Conservation (phyloP, 805 yeast species). For the Nakazawaea molendinolei region DNA sequence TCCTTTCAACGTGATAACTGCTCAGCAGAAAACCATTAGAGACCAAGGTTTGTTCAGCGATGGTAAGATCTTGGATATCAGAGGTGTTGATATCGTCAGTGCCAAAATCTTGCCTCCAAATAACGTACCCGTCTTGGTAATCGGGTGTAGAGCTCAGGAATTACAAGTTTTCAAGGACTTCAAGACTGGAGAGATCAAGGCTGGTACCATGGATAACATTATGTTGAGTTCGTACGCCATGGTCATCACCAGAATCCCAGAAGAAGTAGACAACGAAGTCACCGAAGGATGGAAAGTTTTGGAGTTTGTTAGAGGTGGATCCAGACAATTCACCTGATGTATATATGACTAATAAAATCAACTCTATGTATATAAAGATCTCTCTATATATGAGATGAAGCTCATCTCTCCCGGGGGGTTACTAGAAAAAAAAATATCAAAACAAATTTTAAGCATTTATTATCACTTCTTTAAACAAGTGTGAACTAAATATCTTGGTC, state of each 20-base stretch:
- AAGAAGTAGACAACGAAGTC: constrained; percentile 79
- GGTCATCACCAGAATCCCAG: constrained; percentile 91
- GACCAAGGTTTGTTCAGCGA: constrained; percentile 91
- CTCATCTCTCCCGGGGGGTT: too few species aligned
- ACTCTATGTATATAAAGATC: too few species aligned
- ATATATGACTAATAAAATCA: too few species aligned
- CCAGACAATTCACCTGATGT: constrained; percentile 61
- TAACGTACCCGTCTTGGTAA: constrained; percentile 86
- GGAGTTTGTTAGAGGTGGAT: constrained; percentile 91
- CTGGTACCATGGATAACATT: constrained; percentile 92
- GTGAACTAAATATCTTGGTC: too few species aligned
- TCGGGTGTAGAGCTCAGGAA: constrained; percentile 95
- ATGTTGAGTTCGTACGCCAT: constrained; percentile 91
- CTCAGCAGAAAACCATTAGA: constrained; percentile 85
- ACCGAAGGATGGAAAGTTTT: constrained; percentile 97
- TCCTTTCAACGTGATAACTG: constrained; percentile 90
- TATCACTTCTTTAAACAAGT: too few species aligned
- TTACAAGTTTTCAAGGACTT: constrained; percentile 81
- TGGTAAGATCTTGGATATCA: constrained; percentile 84
- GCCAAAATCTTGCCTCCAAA: constrained; percentile 86
- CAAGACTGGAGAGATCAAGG: constrained; percentile 90
- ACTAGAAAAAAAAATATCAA: background rate
- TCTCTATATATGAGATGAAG: too few species aligned
- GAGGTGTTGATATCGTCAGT: constrained; percentile 89
- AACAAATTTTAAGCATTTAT: too few species aligned